Percentiles rank a stretch among this genome's conserved stretches.
These are phyloP conservation scores for Xylariaceae sp. DNA, from an alignment of 2,329 filamentous ascomycete genomes.

Conservation along the genomic window DNA sequence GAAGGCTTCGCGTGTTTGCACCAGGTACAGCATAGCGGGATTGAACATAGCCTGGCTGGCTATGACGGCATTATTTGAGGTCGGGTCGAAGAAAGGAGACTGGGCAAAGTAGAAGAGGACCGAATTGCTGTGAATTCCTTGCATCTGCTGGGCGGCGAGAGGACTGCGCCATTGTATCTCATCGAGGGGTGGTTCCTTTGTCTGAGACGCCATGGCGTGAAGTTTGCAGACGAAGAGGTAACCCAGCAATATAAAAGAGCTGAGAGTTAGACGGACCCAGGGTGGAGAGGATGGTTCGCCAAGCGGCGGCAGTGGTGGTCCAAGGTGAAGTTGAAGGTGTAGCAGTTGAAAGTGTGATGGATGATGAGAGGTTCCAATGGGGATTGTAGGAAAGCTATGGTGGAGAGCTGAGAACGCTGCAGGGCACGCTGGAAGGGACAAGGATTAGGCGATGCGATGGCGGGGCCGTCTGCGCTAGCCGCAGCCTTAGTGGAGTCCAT, in stretches of 20 bases:
- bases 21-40: constrained; percentile 51
- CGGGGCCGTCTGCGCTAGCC: background rate
- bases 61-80: constrained; percentile 63
- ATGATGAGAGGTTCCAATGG: too few species aligned
- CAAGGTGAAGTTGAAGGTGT: too few species aligned
- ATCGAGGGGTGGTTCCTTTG: constrained; percentile 46
- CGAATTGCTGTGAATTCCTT: constrained; percentile 60
- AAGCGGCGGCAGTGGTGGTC: too few species aligned
- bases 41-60: constrained; percentile 61
- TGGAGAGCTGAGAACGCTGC: background rate
- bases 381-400: too few species aligned
- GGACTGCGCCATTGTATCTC: constrained; percentile 65
- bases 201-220: too few species aligned
- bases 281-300: too few species aligned
- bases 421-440: background rate
- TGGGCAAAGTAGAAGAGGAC: constrained; percentile 65
- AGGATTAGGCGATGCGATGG: background rate
- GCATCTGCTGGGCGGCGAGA: constrained; percentile 45
- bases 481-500: too few species aligned
- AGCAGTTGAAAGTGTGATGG: too few species aligned
- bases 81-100: constrained; percentile 65
- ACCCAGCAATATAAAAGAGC: too few species aligned
- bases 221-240: too few species aligned
- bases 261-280: too few species aligned
- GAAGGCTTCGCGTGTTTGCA: constrained; percentile 60